phyloP scores from a whole-genome alignment of 208 protist species.

The Wallacemonas sp. region DNA sequence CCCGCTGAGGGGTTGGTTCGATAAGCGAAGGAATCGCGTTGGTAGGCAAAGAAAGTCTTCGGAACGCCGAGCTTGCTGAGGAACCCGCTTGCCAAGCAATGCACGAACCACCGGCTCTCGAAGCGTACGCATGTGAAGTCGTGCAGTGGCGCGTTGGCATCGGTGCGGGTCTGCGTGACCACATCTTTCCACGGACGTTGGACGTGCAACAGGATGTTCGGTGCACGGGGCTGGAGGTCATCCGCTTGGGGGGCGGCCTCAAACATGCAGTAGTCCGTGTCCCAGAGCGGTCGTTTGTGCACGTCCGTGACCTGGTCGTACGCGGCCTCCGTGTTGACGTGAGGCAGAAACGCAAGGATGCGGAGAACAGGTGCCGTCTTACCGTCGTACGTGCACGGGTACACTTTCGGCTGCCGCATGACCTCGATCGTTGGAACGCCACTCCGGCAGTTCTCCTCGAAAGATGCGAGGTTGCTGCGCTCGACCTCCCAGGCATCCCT shows the following conservation, averaged over 20 bases:
- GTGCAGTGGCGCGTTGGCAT: too few species aligned
- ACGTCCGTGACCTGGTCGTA: slow-evolving; percentile 33
- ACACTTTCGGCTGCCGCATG: not conserved
- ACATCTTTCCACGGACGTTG: slow-evolving; percentile 21
- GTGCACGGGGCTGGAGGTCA: too few species aligned
- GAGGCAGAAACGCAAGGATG: slow-evolving; percentile 30
- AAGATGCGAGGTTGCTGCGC: not conserved
- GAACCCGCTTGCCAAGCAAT: slow-evolving; percentile 28
- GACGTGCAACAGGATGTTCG: not conserved
- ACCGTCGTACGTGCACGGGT: slow-evolving; percentile 1
- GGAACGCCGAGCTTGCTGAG: slow-evolving; percentile 35
- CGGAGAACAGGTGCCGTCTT: slow-evolving; percentile 28
- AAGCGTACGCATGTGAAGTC: too few species aligned
- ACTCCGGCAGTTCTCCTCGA: not conserved
- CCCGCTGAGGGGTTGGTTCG: too few species aligned
- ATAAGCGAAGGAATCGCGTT: too few species aligned
- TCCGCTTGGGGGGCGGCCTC: slow-evolving; percentile 18
- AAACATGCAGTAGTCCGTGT: slow-evolving; percentile 37
- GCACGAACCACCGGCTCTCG: slow-evolving; percentile 34
- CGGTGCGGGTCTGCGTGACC: slow-evolving; percentile 19
- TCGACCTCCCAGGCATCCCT: slow-evolving; percentile 22
- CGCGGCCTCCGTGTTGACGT: slow-evolving; percentile 20
- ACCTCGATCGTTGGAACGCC: not conserved
- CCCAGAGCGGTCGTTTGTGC: slow-evolving; percentile 21
- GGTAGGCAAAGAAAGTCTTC: slow-evolving; percentile 33